A percentile compares a stretch with the other conserved stretches of the same genome.
Conservation (phyloP, 345 rosid genomes). For the Bretschneidera sinensis region DNA sequence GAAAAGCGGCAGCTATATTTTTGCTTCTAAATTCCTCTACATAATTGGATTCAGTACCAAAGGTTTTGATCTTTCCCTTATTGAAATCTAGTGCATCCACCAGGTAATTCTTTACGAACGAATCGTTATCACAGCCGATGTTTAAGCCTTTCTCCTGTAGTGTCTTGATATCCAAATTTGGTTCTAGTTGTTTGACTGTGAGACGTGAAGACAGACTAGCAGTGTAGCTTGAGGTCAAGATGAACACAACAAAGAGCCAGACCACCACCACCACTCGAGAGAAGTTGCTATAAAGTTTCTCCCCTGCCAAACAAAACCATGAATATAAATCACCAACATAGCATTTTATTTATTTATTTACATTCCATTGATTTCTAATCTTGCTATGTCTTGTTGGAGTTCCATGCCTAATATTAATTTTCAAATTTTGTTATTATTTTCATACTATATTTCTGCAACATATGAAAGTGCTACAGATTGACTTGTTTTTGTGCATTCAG, state of each 20-base stretch:
- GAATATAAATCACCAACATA: too few species aligned
- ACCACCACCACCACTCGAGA: slow-evolving; percentile 41
- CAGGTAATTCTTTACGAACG: slow-evolving; percentile 40
- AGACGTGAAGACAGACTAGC: slow-evolving; percentile 54
- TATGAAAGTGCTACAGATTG: too few species aligned
- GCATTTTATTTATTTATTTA: too few species aligned
- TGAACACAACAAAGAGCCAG: slow-evolving; percentile 54
- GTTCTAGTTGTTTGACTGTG: slow-evolving; percentile 33
- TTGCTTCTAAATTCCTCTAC: slow-evolving; percentile 17
- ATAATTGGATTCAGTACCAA: slow-evolving; percentile 21
- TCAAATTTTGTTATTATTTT: too few species aligned
- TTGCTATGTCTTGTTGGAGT: too few species aligned
- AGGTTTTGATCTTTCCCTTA: slow-evolving; percentile 10
- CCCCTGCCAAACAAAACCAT: slow-evolving; percentile 45
- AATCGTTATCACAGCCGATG: slow-evolving; percentile 44
- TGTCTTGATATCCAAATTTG: slow-evolving; percentile 29
- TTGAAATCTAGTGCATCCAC: slow-evolving; percentile 24
- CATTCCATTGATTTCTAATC: too few species aligned
- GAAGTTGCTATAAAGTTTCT: slow-evolving; percentile 31
- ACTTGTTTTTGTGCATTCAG: too few species aligned
- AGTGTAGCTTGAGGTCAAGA: slow-evolving; percentile 55
- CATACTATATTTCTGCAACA: too few species aligned
- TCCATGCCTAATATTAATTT: too few species aligned
- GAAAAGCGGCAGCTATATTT: slow-evolving; percentile 38
- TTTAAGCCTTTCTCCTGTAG: slow-evolving; percentile 19